Evolutionary conservation across 1,284 basidiomycete genomes (phyloP).

Genomic region (Stygiomarasmius scandens): DNA sequence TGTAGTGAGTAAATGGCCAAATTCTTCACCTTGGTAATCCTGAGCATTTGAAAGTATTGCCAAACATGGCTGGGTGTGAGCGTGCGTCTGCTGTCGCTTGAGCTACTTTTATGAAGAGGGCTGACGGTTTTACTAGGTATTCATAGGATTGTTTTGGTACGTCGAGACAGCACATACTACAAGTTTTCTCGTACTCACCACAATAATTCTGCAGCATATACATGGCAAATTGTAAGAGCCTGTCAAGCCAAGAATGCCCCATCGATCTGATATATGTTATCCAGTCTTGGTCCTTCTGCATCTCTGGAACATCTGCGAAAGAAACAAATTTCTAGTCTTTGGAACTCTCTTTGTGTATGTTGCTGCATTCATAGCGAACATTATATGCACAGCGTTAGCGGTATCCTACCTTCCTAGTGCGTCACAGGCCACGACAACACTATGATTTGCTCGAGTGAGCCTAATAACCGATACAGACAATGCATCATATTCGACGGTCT

Average conservation of each 20-base stretch:
- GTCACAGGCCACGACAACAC: too few species aligned
- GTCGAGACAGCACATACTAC: neutral
- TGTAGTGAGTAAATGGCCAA: constrained; percentile 16
- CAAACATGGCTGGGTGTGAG: constrained; percentile 34
- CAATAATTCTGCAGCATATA: neutral
- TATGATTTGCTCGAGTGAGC: too few species aligned
- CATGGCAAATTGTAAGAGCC: neutral
- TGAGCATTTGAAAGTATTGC: constrained; percentile 24
- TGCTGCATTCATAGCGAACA: neutral
- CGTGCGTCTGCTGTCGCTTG: constrained; percentile 18
- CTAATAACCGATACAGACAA: too few species aligned
- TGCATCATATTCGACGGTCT: neutral
- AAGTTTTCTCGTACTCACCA: neutral
- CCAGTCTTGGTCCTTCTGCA: constrained; percentile 9
- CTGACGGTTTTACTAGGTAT: constrained; percentile 1
- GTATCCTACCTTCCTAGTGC: neutral
- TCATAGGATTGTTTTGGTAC: neutral
- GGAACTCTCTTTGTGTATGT: neutral
- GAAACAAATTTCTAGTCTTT: neutral
- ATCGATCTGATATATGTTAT: neutral
- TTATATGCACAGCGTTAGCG: neutral
- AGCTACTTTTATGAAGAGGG: neutral
- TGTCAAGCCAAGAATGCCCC: neutral
- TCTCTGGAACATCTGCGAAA: constrained; percentile 12
- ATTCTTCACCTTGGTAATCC: constrained; percentile 22